Evolutionary conservation across 805 yeast species (phyloP), one percentile per base, ranked within the genome.

Genomic region (Yamadazyma sp.): DNA sequence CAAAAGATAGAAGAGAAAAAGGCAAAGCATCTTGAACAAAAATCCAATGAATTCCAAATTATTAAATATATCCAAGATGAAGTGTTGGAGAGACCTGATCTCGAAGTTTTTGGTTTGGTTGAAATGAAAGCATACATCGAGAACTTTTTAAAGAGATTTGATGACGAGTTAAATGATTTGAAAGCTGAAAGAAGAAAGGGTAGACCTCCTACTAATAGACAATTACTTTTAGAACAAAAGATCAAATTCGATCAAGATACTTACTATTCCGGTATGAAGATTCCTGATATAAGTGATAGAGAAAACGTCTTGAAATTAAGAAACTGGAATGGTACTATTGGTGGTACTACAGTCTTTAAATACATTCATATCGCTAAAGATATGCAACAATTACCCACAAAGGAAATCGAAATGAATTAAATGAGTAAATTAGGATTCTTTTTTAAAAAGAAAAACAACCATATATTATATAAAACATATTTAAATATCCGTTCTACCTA

Each of bases 311-410:
- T 65, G 24, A 61, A 67, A 23, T 60, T 91, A 44, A 71, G 80
- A 51, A 58, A 61, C 4, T 91, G 97, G 97, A 82, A 84, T 49
- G 89, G 93, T 18, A 78, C 85, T 8, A 65, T 76, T 49, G 96
- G 96, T 30, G 87, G 93, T 13, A 60, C 81, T 34, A 79, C 82
- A 26, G 70, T 75, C 13, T 65, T 87, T 50, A 78, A 76, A 42
- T 71, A 76, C 43, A 57, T 71, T 7, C 51, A 50, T 19, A 48
- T 73, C 23, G 49, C 58, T 18, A 57, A 57, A 34, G 55, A 51
- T 23, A 54, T 52, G 60, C 26, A 39, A 4, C 43, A 42, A 29
- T 47, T 58, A 23, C 61, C 63, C 2, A 30, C 42, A 0, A 42
- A 44, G 32, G 59, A 56, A 14, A 39, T 31, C 22, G 50, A 42